Evolutionary conservation across 495 filamentous ascomycete species (phyloP).

Genomic region (Xylaria flabelliformis): DNA sequence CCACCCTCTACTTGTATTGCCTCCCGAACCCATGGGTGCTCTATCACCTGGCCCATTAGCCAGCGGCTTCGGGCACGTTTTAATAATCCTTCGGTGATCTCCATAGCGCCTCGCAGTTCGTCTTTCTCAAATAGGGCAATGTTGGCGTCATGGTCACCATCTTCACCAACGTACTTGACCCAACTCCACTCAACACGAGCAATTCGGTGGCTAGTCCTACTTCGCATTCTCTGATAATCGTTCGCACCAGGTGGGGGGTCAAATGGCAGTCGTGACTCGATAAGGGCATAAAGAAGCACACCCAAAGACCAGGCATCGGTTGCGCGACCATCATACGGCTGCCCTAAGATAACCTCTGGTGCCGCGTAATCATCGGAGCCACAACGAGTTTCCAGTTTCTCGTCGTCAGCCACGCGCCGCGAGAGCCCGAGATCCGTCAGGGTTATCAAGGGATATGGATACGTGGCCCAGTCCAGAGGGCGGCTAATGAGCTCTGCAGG

Average conservation of each 20-base stretch:
- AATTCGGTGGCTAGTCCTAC: slow-evolving; percentile 87
- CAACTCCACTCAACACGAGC: slow-evolving; percentile 94
- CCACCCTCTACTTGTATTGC: slow-evolving; percentile 76
- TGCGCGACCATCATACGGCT: slow-evolving; percentile 90
- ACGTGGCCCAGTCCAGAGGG: slow-evolving; percentile 66
- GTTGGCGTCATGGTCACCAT: slow-evolving; percentile 64
- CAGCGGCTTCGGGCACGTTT: slow-evolving; percentile 79
- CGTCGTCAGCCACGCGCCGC: slow-evolving; percentile 76
- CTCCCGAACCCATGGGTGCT: slow-evolving; percentile 74
- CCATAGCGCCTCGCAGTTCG: slow-evolving; percentile 74
- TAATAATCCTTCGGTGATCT: slow-evolving; percentile 80
- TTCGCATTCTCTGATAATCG: slow-evolving; percentile 73
- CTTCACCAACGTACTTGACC: slow-evolving; percentile 78
- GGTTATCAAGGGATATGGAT: slow-evolving; percentile 81
- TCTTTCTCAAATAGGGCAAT: slow-evolving; percentile 58
- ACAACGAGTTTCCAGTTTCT: slow-evolving; percentile 85
- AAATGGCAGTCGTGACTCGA: slow-evolving; percentile 91
- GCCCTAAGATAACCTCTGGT: slow-evolving; percentile 93
- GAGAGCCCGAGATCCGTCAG: slow-evolving; percentile 94
- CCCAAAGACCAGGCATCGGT: slow-evolving; percentile 96
- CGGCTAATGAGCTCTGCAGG: slow-evolving; percentile 53
- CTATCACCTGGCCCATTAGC: slow-evolving; percentile 71
- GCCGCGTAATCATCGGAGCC: slow-evolving; percentile 97
- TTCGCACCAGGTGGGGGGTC: slow-evolving; percentile 79
- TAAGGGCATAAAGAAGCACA: slow-evolving; percentile 89